Evolutionary conservation across 106 monocot genomes (phyloP).

Genomic region (Allium sativum): DNA sequence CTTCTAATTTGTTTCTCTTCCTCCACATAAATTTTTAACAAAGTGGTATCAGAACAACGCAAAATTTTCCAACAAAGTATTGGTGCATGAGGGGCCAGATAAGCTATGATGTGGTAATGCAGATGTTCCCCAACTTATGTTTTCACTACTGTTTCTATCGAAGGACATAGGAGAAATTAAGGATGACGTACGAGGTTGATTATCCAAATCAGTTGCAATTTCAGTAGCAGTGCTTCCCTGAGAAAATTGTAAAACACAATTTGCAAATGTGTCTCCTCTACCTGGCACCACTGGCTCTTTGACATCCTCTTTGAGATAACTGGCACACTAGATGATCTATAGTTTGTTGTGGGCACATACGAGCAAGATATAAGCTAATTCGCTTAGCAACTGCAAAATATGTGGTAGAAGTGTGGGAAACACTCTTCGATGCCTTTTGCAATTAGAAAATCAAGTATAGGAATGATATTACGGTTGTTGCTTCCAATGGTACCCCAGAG

Average conservation of each 20-base stretch:
- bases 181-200: slow-evolving; percentile 90
- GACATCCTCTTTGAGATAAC: slow-evolving; percentile 80
- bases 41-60: too few species aligned
- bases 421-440: slow-evolving; percentile 98
- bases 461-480: slow-evolving; percentile 78
- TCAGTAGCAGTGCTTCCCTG: slow-evolving; percentile 60
- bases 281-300: slow-evolving; percentile 45
- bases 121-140: slow-evolving; percentile 85
- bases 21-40: too few species aligned
- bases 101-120: slow-evolving; percentile 62
- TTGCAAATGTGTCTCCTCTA: slow-evolving; percentile 50
- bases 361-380: slow-evolving; percentile 88
- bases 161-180: slow-evolving; percentile 88
- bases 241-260: slow-evolving; percentile 79
- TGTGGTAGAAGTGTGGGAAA: slow-evolving; percentile 85
- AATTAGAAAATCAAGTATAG: slow-evolving; percentile 87
- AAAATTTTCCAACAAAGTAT: too few species aligned
- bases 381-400: slow-evolving; percentile 98
- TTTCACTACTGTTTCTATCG: slow-evolving; percentile 73
- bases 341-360: slow-evolving; percentile 95
- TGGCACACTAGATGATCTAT: slow-evolving; percentile 95
- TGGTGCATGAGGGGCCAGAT: slow-evolving; percentile 73
- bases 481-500: slow-evolving; percentile 95
- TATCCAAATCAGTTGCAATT: slow-evolving; percentile 55
- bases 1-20: too few species aligned